Percentiles rank a stretch among this genome's conserved stretches.
Evolutionary conservation across 2,329 filamentous ascomycete genomes (phyloP).

Genomic region (Byssochlamys sp.): DNA sequence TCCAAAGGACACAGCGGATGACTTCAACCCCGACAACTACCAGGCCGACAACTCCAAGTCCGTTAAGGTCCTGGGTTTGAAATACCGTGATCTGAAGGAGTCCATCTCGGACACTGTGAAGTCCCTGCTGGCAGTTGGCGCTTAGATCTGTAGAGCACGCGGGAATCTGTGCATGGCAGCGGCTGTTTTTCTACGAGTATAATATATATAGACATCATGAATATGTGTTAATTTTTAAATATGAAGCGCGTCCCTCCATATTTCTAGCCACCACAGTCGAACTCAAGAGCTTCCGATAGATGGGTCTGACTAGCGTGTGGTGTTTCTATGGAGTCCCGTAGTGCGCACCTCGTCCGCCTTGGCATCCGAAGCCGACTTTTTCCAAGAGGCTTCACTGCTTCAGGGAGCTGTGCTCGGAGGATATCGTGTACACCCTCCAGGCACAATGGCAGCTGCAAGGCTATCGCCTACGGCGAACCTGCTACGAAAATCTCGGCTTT

Average conservation of each 20-base stretch:
- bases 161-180: constrained; percentile 1
- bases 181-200: not conserved
- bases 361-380: constrained; percentile 24
- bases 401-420: constrained; percentile 7
- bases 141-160: constrained; percentile 9
- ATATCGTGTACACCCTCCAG: constrained; percentile 14
- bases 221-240: too few species aligned
- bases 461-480: constrained; percentile 56
- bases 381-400: constrained; percentile 11
- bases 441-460: constrained; percentile 35
- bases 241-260: not conserved
- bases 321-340: constrained; percentile 17
- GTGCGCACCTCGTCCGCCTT: constrained; percentile 5
- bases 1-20: constrained; percentile 20
- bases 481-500: constrained; percentile 78
- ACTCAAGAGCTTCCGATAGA: not conserved
- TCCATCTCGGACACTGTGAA: constrained; percentile 30
- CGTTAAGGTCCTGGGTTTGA: constrained; percentile 31
- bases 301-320: constrained; percentile 6
- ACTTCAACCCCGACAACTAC: constrained; percentile 21
- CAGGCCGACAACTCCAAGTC: constrained; percentile 32
- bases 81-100: constrained; percentile 31
- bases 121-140: constrained; percentile 24
- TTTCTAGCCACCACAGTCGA: not conserved
- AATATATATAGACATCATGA: too few species aligned